phyloP scores from a whole-genome alignment of 208 protist genomes.

The Leishmania martiniquensis region DNA sequence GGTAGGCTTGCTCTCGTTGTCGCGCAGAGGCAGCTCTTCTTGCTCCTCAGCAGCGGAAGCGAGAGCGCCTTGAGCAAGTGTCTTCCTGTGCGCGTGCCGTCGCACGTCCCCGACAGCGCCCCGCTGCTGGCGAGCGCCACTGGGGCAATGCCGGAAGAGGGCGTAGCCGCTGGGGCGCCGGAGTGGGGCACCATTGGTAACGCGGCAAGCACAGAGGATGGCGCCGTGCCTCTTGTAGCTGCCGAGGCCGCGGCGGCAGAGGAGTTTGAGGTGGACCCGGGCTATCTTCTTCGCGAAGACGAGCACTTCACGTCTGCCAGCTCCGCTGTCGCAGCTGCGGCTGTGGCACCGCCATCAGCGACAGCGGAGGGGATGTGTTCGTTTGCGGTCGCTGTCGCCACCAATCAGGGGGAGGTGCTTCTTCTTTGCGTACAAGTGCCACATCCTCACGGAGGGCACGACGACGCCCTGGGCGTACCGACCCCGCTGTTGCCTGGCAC shows the following conservation, averaged over 20 bases:
- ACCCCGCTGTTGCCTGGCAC: neutral
- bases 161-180: neutral
- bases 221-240: neutral
- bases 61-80: slow-evolving; percentile 14
- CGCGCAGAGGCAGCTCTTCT: slow-evolving; percentile 20
- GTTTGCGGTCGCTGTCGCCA: slow-evolving; percentile 26
- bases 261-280: slow-evolving; percentile 14
- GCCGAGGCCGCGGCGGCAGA: neutral
- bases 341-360: neutral
- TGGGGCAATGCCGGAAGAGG: slow-evolving; percentile 1
- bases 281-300: slow-evolving; percentile 16
- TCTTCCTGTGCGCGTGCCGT: slow-evolving; percentile 5
- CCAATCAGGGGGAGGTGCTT: slow-evolving; percentile 20
- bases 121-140: neutral
- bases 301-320: slow-evolving; percentile 35
- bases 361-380: neutral
- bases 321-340: slow-evolving; percentile 6
- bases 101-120: neutral
- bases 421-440: slow-evolving; percentile 25
- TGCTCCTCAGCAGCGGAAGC: slow-evolving; percentile 17
- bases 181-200: neutral
- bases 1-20: slow-evolving; percentile 24
- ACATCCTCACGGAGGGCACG: neutral
- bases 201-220: neutral
- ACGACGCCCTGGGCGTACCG: neutral